Conservation (phyloP, 306 rosid genomes). For the Cicer pinnatifidum region DNA sequence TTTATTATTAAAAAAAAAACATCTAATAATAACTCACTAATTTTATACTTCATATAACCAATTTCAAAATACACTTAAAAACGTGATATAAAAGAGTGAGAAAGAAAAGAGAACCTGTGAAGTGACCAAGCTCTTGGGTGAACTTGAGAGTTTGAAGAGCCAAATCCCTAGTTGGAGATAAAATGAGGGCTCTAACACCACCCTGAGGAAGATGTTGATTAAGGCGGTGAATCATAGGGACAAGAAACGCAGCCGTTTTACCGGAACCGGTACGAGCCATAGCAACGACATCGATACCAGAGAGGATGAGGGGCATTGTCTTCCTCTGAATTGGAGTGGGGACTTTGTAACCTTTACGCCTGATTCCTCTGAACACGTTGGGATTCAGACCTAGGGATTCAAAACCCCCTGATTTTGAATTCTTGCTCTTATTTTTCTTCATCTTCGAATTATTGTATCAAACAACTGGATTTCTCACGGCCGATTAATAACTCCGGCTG, state of each 20-base stretch:
- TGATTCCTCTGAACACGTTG: conserved; percentile 68
- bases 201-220: conserved; percentile 76
- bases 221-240: conserved; percentile 88
- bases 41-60: neutral
- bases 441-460: neutral
- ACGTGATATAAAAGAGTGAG: neutral
- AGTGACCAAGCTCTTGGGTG: conserved; percentile 74
- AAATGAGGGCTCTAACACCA: conserved; percentile 82
- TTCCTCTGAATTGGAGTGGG: conserved; percentile 97
- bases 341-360: conserved; percentile 83
- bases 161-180: conserved; percentile 88
- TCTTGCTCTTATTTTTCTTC: conserved; percentile 58
- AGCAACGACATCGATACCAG: conserved; percentile 87
- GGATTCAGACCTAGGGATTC: conserved; percentile 73
- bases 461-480: too few species aligned
- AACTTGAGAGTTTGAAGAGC: conserved; percentile 90
- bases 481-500: too few species aligned
- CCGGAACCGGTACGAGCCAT: conserved; percentile 99
- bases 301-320: conserved; percentile 87
- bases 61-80: neutral
- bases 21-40: neutral
- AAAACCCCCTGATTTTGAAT: conserved; percentile 80
- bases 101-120: conserved; percentile 55
- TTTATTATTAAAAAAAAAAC: too few species aligned
- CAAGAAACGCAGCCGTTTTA: conserved; percentile 88